phyloP scores from a whole-genome alignment of 306 rosid species.

The Lablab purpureus region DNA sequence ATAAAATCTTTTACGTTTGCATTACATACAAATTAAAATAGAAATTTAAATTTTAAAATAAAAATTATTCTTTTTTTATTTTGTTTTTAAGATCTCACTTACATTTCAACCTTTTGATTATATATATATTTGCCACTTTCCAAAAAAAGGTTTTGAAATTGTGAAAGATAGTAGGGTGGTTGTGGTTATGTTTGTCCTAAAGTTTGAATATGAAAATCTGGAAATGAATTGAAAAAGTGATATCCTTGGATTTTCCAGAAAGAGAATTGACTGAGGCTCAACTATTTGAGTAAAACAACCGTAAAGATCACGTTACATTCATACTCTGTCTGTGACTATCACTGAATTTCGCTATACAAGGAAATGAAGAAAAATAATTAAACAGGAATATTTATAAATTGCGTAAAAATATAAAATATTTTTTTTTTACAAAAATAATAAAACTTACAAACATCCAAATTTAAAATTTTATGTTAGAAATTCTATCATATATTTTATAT shows the following conservation, averaged over 20 bases:
- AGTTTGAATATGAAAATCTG: not conserved
- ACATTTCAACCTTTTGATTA: not conserved
- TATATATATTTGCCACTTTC: not conserved
- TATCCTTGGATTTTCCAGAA: not conserved
- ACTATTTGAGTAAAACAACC: not conserved
- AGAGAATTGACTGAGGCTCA: not conserved
- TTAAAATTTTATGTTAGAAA: too few relatives aligned
- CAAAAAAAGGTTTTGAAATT: not conserved
- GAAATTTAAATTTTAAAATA: not conserved
- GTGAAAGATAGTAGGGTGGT: not conserved
- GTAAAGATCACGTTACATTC: not conserved
- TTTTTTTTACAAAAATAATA: too few relatives aligned
- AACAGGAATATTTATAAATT: too few relatives aligned
- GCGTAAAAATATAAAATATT: too few relatives aligned
- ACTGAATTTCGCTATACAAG: not conserved
- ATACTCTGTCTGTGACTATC: too few relatives aligned
- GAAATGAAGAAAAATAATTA: not conserved
- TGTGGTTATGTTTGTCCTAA: not conserved
- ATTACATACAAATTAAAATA: too few relatives aligned
- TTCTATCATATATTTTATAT: too few relatives aligned
- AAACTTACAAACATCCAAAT: too few relatives aligned
- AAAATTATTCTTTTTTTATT: too few relatives aligned
- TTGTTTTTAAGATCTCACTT: too few relatives aligned
- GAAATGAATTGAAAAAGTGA: not conserved
- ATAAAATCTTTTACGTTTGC: too few relatives aligned